A percentile compares a stretch with the other conserved stretches of the same genome.
phyloP scores from a whole-genome alignment of 768 basidiomycete species.

The Agaricus sinodeliciosus region DNA sequence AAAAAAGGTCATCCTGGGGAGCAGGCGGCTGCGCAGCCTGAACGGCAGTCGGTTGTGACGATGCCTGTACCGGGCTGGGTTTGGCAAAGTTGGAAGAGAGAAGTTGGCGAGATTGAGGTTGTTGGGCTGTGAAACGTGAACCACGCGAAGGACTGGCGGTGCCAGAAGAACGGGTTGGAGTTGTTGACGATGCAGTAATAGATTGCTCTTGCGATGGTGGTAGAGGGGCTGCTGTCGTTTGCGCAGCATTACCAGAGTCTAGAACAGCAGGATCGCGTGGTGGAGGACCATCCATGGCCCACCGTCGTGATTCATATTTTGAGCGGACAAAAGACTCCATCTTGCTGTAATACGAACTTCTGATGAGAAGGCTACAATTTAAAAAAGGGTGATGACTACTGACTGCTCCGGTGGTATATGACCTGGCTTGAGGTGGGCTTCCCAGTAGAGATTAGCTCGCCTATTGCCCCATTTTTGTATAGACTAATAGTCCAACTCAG shows the following conservation, averaged over 20 bases:
- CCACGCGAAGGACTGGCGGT: conserved; percentile 21
- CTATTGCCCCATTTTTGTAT: conserved; percentile 95
- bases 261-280: conserved; percentile 78
- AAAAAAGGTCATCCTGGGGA: conserved; percentile 65
- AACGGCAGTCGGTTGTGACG: conserved; percentile 20
- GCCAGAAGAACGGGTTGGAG: conserved; percentile 23
- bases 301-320: conserved; percentile 90
- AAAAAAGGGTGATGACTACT: conserved; percentile 23
- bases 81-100: conserved; percentile 35
- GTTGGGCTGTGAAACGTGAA: conserved; percentile 29
- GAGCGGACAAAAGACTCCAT: conserved; percentile 9
- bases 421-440: conserved; percentile 87
- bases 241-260: conserved; percentile 34
- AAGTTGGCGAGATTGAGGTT: conserved; percentile 50
- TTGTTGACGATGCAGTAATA: conserved; percentile 19
- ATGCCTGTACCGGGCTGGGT: conserved; percentile 15
- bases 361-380: neutral
- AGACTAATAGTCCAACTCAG: conserved; percentile 33
- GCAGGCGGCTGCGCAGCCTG: conserved; percentile 20
- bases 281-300: conserved; percentile 87
- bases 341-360: neutral
- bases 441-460: conserved; percentile 94
- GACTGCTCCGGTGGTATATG: conserved; percentile 95
- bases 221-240: conserved; percentile 15
- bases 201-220: conserved; percentile 19